Evolutionary conservation across 257 asterid genomes (phyloP).

Genomic region (Apocynum venetum): DNA sequence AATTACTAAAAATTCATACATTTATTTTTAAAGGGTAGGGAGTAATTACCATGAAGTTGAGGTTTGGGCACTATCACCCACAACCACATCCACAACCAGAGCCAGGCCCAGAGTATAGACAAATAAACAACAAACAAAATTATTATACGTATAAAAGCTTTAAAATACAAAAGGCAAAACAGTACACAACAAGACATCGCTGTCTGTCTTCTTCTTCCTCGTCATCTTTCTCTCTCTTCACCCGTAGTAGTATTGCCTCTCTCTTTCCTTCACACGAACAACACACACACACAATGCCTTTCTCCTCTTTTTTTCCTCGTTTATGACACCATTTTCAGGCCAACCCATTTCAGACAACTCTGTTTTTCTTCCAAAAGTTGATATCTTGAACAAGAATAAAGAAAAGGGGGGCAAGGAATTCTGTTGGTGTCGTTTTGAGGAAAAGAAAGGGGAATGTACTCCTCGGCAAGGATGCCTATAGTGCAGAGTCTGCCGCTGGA

Average conservation of each 20-base stretch:
- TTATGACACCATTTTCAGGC: conserved; percentile 4
- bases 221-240: conserved; percentile 15
- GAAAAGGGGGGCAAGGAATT: not conserved
- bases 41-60: too few relatives aligned
- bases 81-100: not conserved
- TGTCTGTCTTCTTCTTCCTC: conserved; percentile 38
- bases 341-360: conserved; percentile 6
- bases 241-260: not conserved
- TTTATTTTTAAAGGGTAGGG: too few relatives aligned
- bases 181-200: conserved; percentile 60
- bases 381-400: not conserved
- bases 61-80: too few relatives aligned
- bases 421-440: not conserved
- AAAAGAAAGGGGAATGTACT: conserved; percentile 37
- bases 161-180: conserved; percentile 25
- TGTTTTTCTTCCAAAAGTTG: not conserved
- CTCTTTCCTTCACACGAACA: conserved; percentile 21
- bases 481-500: conserved; percentile 29
- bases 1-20: too few relatives aligned
- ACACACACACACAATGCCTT: not conserved
- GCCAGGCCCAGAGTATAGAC: conserved; percentile 6
- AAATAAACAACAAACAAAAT: conserved; percentile 12
- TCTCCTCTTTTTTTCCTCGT: not conserved
- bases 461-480: conserved; percentile 42
- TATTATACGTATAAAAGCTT: conserved; percentile 4